These are phyloP conservation scores for Dendrobium huoshanense DNA, from an alignment of 106 monocot species.

Conservation along the genomic window DNA sequence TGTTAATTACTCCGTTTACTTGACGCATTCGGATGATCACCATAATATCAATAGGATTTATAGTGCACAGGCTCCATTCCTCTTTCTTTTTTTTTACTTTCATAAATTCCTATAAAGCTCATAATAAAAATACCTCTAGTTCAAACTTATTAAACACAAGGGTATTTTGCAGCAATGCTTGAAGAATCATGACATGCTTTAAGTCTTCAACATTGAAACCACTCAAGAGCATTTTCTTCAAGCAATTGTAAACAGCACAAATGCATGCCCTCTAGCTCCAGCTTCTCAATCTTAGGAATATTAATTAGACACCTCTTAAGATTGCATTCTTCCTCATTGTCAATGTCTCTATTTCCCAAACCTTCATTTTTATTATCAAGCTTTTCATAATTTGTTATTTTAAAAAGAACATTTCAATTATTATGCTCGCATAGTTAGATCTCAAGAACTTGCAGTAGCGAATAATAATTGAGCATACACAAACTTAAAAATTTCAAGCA, in stretches of 20 bases:
- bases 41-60: not conserved
- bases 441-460: too few species aligned
- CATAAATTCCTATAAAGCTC: not conserved
- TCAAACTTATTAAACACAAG: conserved; percentile 5
- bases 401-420: too few species aligned
- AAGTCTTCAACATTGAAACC: conserved; percentile 7
- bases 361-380: conserved; percentile 10
- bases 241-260: conserved; percentile 10
- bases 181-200: conserved; percentile 3
- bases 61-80: not conserved
- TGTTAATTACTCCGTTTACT: not conserved
- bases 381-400: not conserved
- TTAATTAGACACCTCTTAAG: not conserved
- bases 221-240: conserved; percentile 7
- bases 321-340: not conserved
- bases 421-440: too few species aligned
- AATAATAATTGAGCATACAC: not conserved
- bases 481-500: not conserved
- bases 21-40: not conserved
- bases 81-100: too few species aligned
- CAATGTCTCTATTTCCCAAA: not conserved
- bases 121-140: conserved; percentile 3
- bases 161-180: not conserved
- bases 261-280: conserved; percentile 4
- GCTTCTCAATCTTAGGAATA: conserved; percentile 12